These are phyloP conservation scores for Saccharum officinarum DNA, from an alignment of 176 grass and related monocot species.

Conservation along the genomic window DNA sequence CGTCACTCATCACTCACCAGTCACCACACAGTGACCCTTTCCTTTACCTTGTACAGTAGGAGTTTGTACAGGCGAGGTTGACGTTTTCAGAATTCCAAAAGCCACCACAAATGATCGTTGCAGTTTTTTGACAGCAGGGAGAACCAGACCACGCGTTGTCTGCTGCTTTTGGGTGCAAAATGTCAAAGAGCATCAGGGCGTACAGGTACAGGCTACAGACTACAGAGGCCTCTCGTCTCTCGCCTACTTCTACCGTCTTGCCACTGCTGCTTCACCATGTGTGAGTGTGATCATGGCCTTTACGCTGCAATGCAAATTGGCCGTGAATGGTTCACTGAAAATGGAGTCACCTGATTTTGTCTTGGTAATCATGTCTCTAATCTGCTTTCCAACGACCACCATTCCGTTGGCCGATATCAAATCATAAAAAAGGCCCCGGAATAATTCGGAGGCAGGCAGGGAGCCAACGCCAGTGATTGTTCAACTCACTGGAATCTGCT, in stretches of 20 bases:
- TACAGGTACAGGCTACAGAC: neutral
- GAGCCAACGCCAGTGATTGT: neutral
- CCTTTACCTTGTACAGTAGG: too few relatives aligned
- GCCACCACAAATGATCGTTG: slow-evolving; percentile 8
- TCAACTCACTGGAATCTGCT: neutral
- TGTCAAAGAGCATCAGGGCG: neutral
- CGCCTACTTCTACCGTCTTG: too few relatives aligned
- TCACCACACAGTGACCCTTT: neutral
- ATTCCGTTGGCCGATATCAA: neutral
- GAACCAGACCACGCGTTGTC: slow-evolving; percentile 1
- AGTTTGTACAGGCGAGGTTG: neutral
- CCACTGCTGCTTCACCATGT: neutral
- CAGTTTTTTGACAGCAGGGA: neutral
- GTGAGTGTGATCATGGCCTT: neutral
- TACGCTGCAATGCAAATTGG: neutral
- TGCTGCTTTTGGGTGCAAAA: slow-evolving; percentile 1
- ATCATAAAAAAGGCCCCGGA: neutral
- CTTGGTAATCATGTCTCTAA: slow-evolving; percentile 16
- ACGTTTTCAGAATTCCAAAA: neutral
- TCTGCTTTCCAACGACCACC: slow-evolving; percentile 39
- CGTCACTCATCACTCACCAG: neutral
- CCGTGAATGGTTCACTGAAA: neutral
- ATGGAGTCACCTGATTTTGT: neutral
- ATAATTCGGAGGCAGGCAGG: neutral
- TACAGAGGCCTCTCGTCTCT: too few relatives aligned